Conservation (phyloP, 2,329 filamentous ascomycete species). For the Aspergillus flavus region DNA sequence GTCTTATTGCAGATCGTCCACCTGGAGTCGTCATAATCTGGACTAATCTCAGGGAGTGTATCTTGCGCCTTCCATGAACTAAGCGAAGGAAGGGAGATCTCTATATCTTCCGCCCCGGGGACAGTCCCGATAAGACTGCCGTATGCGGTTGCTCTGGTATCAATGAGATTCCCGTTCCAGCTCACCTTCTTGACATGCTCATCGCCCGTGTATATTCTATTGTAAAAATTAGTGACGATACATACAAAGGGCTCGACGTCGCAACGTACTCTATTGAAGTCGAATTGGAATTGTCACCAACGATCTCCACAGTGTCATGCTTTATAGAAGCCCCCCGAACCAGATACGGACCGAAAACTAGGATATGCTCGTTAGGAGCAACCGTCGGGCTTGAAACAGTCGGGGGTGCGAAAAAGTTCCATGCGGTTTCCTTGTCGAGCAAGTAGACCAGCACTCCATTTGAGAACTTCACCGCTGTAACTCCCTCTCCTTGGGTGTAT, state of each 20-base stretch:
- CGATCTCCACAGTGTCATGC: slow-evolving; percentile 37
- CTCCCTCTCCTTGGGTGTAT: slow-evolving; percentile 52
- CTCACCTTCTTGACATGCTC: slow-evolving; percentile 43
- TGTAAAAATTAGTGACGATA: slow-evolving; percentile 6
- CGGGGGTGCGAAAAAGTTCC: slow-evolving; percentile 59
- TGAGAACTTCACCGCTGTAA: slow-evolving; percentile 52
- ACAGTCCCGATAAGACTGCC: slow-evolving; percentile 49
- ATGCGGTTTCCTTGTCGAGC: slow-evolving; percentile 56
- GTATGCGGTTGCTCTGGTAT: slow-evolving; percentile 45
- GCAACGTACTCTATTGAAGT: slow-evolving; percentile 43
- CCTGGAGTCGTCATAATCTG: slow-evolving; percentile 54
- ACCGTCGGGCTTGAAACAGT: slow-evolving; percentile 51
- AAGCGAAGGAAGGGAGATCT: slow-evolving; percentile 49
- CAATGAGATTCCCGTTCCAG: slow-evolving; percentile 49
- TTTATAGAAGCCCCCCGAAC: slow-evolving; percentile 45
- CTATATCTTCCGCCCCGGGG: slow-evolving; percentile 41
- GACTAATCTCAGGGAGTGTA: slow-evolving; percentile 52
- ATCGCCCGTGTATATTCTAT: slow-evolving; percentile 45
- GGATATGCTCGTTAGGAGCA: slow-evolving; percentile 49
- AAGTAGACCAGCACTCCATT: slow-evolving; percentile 56
- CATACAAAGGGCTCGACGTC: background rate
- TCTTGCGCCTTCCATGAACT: slow-evolving; percentile 53
- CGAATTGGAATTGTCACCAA: slow-evolving; percentile 45
- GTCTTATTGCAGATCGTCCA: slow-evolving; percentile 56
- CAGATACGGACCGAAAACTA: slow-evolving; percentile 50